Evolutionary conservation across 75 land plant species (phyloP), one percentile per base, ranked within the genome.

Genomic region (Cupressus sempervirens): DNA sequence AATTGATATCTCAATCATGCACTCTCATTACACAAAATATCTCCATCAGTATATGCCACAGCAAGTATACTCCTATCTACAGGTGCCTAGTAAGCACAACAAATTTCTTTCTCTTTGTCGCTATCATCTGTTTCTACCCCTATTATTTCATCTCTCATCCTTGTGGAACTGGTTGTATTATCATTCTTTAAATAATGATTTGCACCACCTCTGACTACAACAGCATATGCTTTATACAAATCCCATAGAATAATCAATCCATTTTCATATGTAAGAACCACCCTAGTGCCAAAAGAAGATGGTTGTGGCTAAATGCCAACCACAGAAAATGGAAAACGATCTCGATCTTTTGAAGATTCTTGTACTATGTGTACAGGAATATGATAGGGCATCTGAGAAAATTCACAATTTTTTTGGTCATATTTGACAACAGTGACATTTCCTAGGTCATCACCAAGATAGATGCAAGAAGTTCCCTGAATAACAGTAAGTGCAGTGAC

Each of bases 161-260:
- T 86, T 45, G 72, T 62, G 38, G 87, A 75, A 83, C 46, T 80
- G 85, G n/a, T 14, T 11, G 65, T 70, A 14, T 35, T 76, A 48
- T 81, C 72, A 83, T 85, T 87, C 83, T 85, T 90, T 52, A 85
- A 32, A n/a, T 91, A 89, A 18, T 89, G 88, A 81, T 89, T 92
- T 40, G 90, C 87, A 86, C 89, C 85, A 43, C 94, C 93, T 87
- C 90, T 94, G 41, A 90, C 85, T 62, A 87, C 80, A 84, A 97
- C 87, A 67, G 88, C 87, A 32, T 46, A 80, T 84, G 88, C 88
- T 82, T 91, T 91, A 85, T 89, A 88, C 54, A 92, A 81, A 84
- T 95, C 97, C 99, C 99, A 98, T 13, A 95, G 88, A 83, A 96
- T 76, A 43, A 98, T 83, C 74, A 96, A 35, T 14, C 99, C 99